These are phyloP conservation scores for Ophiocordyceps camponoti-leonardi DNA, from an alignment of 2,329 filamentous ascomycete species.

Conservation along the genomic window DNA sequence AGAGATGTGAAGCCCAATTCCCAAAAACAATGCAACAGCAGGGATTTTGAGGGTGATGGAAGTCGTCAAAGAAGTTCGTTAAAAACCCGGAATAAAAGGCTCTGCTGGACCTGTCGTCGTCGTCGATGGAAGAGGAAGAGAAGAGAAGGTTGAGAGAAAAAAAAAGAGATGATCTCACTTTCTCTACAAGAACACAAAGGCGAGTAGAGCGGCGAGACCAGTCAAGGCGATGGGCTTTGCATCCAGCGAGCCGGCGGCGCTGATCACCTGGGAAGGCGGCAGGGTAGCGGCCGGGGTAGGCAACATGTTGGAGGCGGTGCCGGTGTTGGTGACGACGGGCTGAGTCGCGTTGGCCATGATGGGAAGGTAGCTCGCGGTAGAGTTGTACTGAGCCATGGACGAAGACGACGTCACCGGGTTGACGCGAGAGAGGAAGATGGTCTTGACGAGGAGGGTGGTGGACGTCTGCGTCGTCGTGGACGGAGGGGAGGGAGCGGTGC, in stretches of 20 bases:
- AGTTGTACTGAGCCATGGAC: constrained; percentile 9
- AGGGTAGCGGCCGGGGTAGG: constrained; percentile 12
- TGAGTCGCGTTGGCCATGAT: constrained; percentile 9
- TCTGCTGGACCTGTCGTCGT: too few relatives aligned
- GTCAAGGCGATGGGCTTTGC: constrained; percentile 27
- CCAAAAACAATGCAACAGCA: too few relatives aligned
- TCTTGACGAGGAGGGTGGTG: constrained; percentile 33
- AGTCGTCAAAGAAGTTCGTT: too few relatives aligned
- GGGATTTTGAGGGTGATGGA: too few relatives aligned
- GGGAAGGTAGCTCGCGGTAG: constrained; percentile 15
- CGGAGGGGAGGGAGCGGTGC: neutral
- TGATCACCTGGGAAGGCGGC: constrained; percentile 10
- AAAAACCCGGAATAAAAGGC: too few relatives aligned
- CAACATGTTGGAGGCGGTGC: constrained; percentile 7
- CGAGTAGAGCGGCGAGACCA: constrained; percentile 32
- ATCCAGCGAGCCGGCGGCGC: constrained; percentile 25
- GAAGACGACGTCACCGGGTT: constrained; percentile 21
- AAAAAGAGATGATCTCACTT: too few relatives aligned
- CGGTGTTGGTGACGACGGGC: constrained; percentile 7
- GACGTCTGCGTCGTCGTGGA: constrained; percentile 28
- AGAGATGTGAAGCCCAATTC: too few relatives aligned
- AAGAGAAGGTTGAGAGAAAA: too few relatives aligned
- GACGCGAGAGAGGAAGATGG: constrained; percentile 30
- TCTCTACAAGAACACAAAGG: constrained; percentile 31
- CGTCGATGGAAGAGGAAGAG: too few relatives aligned